Conservation (phyloP, 805 yeast genomes). For the Candida arabinofermentans region DNA sequence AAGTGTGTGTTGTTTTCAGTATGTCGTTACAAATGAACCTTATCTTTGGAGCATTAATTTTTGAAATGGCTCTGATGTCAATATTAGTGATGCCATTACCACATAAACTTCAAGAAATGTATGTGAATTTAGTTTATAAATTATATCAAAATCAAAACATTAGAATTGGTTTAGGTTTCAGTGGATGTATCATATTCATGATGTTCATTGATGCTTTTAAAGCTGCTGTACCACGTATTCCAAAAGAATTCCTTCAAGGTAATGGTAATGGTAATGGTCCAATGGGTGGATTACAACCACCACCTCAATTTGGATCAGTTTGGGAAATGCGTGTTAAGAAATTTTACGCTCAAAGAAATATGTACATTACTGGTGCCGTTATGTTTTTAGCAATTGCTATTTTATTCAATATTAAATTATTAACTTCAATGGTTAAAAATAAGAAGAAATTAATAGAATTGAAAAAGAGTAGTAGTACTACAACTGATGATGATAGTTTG, state of each 20-base stretch:
- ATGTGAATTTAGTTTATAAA: constrained; percentile 31
- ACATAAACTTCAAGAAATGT: constrained; percentile 33
- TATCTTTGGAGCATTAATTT: constrained; percentile 38
- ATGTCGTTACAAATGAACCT: constrained; percentile 32
- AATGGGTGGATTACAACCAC: constrained; percentile 3
- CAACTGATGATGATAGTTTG: too few relatives aligned
- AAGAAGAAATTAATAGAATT: constrained; percentile 23
- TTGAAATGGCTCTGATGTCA: constrained; percentile 42
- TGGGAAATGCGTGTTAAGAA: constrained; percentile 40
- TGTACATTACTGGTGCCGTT: constrained; percentile 53
- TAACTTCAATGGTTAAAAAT: constrained; percentile 41
- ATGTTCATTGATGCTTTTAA: constrained; percentile 45
- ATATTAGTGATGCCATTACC: constrained; percentile 49
- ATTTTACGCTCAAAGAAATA: constrained; percentile 54
- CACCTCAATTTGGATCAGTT: constrained; percentile 17
- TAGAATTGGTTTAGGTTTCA: constrained; percentile 39
- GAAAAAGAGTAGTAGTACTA: constrained; percentile 27
- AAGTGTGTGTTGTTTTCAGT: background rate
- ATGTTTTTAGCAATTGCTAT: constrained; percentile 44
- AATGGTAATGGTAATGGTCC: constrained; percentile 1
- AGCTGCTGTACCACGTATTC: constrained; percentile 20
- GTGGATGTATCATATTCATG: constrained; percentile 35
- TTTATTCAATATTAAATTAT: constrained; percentile 38
- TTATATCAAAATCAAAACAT: constrained; percentile 34
- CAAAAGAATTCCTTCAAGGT: constrained; percentile 4